Evolutionary conservation across 805 yeast genomes (phyloP).

Genomic region (Wickerhamiella shivajii): DNA sequence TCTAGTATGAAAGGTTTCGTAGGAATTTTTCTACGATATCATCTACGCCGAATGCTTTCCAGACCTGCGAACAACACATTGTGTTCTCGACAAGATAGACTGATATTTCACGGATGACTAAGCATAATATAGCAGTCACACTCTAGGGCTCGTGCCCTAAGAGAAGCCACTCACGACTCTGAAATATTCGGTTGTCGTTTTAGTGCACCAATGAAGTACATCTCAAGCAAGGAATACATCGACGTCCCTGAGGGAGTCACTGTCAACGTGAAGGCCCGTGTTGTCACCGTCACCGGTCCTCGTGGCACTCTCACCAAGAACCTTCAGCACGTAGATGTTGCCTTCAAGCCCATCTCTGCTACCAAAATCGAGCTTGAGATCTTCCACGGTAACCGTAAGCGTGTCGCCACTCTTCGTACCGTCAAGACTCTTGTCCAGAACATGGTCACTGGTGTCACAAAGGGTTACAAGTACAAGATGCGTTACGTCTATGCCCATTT

Average conservation of each 20-base stretch:
- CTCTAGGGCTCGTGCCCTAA: too few relatives aligned
- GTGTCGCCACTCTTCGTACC: slow-evolving; percentile 98
- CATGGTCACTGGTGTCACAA: slow-evolving; percentile 96
- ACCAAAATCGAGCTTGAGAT: slow-evolving; percentile 74
- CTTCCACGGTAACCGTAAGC: slow-evolving; percentile 99
- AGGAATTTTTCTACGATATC: too few relatives aligned
- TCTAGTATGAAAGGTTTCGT: too few relatives aligned
- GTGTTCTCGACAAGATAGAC: too few relatives aligned
- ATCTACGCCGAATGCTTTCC: too few relatives aligned
- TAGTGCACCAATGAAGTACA: slow-evolving; percentile 47
- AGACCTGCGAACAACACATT: too few relatives aligned
- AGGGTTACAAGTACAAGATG: slow-evolving; percentile 99
- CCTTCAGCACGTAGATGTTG: slow-evolving; percentile 88
- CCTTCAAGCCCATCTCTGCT: slow-evolving; percentile 64
- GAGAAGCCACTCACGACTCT: too few relatives aligned
- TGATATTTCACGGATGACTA: too few relatives aligned
- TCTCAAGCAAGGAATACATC: slow-evolving; percentile 72
- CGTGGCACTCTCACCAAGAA: slow-evolving; percentile 88
- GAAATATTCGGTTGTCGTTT: too few relatives aligned
- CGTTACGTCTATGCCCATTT: slow-evolving; percentile 99
- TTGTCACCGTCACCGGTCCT: slow-evolving; percentile 87
- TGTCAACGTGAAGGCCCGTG: slow-evolving; percentile 83
- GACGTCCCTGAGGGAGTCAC: slow-evolving; percentile 87
- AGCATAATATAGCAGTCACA: too few relatives aligned
- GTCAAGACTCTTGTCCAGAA: slow-evolving; percentile 90